Percentiles rank a stretch among this genome's conserved stretches.
Conservation (phyloP, 805 yeast genomes). For the Pichia deserticola region DNA sequence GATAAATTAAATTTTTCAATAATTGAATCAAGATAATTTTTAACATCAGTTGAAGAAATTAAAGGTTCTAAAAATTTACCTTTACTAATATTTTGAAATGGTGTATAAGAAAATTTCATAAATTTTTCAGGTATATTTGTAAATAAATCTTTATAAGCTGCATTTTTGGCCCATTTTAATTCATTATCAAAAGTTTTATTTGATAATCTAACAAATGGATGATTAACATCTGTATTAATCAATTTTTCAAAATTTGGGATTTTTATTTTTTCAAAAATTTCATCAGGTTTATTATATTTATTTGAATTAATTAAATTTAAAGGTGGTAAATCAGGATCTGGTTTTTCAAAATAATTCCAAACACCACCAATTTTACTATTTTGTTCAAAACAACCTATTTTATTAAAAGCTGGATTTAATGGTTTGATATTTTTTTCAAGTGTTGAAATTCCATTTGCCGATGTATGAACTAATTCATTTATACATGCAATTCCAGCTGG, state of each 20-base stretch:
- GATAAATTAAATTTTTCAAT: constrained; percentile 21
- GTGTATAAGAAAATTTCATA: constrained; percentile 32
- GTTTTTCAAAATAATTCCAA: constrained; percentile 23
- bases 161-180: constrained; percentile 33
- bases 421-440: not conserved
- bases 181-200: constrained; percentile 6
- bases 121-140: constrained; percentile 37
- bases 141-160: constrained; percentile 32
- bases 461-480: constrained; percentile 27
- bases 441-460: constrained; percentile 20
- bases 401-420: constrained; percentile 24
- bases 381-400: constrained; percentile 35
- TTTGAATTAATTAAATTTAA: not conserved
- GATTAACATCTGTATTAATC: constrained; percentile 26
- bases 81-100: constrained; percentile 3
- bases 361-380: constrained; percentile 34
- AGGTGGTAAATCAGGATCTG: constrained; percentile 19
- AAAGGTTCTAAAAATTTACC: constrained; percentile 9
- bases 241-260: constrained; percentile 9
- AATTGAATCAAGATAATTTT: constrained; percentile 8
- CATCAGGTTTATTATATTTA: constrained; percentile 12
- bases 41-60: constrained; percentile 16
- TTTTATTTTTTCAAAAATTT: constrained; percentile 10
- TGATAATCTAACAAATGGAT: constrained; percentile 24
- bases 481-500: constrained; percentile 33